phyloP scores from a whole-genome alignment of 139 green algal species.

The Diplosphaera chodatii region DNA sequence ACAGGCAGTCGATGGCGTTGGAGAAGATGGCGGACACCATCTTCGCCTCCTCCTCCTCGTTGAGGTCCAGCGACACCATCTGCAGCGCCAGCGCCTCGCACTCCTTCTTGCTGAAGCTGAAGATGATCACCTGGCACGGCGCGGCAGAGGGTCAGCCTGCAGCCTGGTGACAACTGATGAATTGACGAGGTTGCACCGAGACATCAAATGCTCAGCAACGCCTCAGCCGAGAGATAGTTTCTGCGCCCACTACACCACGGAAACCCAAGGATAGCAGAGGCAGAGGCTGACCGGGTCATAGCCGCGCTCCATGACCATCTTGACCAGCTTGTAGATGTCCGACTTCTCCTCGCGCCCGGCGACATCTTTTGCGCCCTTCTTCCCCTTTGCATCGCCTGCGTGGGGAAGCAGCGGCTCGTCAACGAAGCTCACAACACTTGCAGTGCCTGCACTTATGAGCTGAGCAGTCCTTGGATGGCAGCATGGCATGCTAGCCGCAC shows the following conservation, averaged over 20 bases:
- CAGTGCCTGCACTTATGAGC: too few species aligned
- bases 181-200: too few species aligned
- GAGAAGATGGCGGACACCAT: constrained; percentile 53
- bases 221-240: too few species aligned
- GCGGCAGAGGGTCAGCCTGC: neutral
- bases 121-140: constrained; percentile 56
- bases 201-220: too few species aligned
- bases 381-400: neutral
- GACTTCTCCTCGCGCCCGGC: constrained; percentile 25
- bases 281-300: constrained; percentile 62
- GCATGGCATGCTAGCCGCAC: too few species aligned
- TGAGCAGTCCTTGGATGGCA: neutral
- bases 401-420: too few species aligned
- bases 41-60: constrained; percentile 37
- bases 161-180: too few species aligned
- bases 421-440: too few species aligned
- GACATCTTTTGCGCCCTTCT: constrained; percentile 17
- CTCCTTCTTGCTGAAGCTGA: constrained; percentile 72
- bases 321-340: constrained; percentile 89
- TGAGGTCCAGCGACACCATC: constrained; percentile 31
- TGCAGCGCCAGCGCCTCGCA: constrained; percentile 54
- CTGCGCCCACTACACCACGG: too few species aligned
- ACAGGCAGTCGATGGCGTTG: constrained; percentile 55
- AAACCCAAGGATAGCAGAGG: too few species aligned
- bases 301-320: constrained; percentile 78